A percentile compares a stretch with the other conserved stretches of the same genome.
Conservation (phyloP, 768 basidiomycete species). For the Xanthoconium stramineum region DNA sequence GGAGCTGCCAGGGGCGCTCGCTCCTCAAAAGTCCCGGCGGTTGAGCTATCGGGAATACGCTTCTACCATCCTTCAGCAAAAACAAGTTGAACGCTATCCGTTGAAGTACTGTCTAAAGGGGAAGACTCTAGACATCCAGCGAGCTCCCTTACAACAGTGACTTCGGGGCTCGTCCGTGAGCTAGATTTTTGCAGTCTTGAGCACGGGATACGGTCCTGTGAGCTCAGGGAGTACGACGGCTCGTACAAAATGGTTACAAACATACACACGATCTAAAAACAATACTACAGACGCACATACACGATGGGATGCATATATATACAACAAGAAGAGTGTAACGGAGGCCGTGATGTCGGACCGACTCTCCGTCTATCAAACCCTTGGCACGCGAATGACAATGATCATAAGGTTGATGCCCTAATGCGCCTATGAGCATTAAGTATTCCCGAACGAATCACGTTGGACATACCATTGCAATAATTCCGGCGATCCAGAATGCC, state of each 20-base stretch:
- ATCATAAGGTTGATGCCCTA: constrained; percentile 6
- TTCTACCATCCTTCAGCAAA: too few species aligned
- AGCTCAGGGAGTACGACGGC: neutral
- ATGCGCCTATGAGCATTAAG: neutral
- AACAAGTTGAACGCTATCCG: too few species aligned
- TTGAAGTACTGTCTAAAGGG: too few species aligned
- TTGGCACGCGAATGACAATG: constrained; percentile 12
- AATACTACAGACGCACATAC: neutral
- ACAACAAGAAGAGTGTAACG: neutral
- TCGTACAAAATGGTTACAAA: neutral
- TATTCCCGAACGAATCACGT: too few species aligned
- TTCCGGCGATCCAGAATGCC: constrained; percentile 44
- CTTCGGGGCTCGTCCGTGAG: too few species aligned
- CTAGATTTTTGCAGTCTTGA: too few species aligned
- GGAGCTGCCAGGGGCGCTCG: too few species aligned
- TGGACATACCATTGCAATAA: constrained; percentile 35
- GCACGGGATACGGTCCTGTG: neutral
- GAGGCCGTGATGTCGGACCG: too few species aligned
- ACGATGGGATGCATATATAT: neutral
- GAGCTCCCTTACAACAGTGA: too few species aligned
- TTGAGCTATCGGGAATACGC: too few species aligned
- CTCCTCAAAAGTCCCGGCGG: too few species aligned
- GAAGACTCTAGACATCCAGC: too few species aligned
- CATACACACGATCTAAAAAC: neutral
- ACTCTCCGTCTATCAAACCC: neutral